phyloP scores from a whole-genome alignment of 352 stramenopile species.

The Pythium periplocum region DNA sequence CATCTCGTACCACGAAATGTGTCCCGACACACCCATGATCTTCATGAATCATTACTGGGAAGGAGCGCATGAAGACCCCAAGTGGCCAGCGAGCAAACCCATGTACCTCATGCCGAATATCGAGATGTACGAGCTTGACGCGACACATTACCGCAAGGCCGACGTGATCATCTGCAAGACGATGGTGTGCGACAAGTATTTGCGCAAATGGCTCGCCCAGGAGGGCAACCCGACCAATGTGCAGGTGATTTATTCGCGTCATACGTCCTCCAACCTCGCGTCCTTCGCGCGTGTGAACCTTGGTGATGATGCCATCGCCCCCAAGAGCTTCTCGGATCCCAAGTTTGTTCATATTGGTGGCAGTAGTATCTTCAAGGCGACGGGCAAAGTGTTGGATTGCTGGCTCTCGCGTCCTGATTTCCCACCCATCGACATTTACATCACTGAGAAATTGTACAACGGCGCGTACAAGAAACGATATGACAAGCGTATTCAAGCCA shows the following conservation, averaged over 20 bases:
- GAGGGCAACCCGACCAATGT: constrained; percentile 44
- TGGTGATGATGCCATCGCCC: neutral
- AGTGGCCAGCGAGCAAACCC: constrained; percentile 20
- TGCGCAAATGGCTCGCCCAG: constrained; percentile 43
- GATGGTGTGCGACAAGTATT: constrained; percentile 26
- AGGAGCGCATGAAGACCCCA: constrained; percentile 1
- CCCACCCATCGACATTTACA: constrained; percentile 47
- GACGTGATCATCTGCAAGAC: constrained; percentile 66
- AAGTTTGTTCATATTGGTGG: constrained; percentile 46
- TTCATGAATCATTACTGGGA: constrained; percentile 38
- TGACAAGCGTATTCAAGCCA: constrained; percentile 8
- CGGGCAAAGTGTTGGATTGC: constrained; percentile 40
- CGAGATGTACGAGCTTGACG: constrained; percentile 47
- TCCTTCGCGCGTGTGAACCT: constrained; percentile 27
- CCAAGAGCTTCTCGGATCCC: constrained; percentile 36
- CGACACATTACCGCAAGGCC: constrained; percentile 36
- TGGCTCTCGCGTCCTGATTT: constrained; percentile 46
- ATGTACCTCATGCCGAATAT: constrained; percentile 30
- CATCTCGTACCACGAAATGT: constrained; percentile 50
- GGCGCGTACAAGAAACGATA: constrained; percentile 18
- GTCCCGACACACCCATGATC: constrained; percentile 22
- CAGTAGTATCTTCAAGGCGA: constrained; percentile 53
- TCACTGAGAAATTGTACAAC: constrained; percentile 34
- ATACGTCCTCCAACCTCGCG: constrained; percentile 51
- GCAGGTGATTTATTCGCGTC: constrained; percentile 44